Conservation (phyloP, 2,329 filamentous ascomycete genomes). For the Neofusicoccum sp. region DNA sequence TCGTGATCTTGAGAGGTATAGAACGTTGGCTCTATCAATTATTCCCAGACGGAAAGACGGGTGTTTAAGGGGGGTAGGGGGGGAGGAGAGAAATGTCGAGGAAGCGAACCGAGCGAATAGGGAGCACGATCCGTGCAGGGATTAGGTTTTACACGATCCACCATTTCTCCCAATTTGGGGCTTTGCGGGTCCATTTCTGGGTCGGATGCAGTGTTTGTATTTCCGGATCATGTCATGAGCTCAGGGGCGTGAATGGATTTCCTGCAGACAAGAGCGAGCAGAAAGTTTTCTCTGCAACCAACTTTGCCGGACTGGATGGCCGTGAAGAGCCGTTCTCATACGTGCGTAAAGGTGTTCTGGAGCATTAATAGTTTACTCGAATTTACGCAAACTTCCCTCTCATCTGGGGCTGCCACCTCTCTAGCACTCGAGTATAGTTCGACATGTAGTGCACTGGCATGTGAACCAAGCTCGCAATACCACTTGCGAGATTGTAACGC, state of each 20-base stretch:
- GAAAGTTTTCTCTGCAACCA: no score
- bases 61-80: slow-evolving; percentile 1
- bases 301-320: no score
- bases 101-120: slow-evolving; percentile 8
- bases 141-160: not conserved
- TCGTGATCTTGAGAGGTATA: not conserved
- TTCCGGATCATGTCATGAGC: not conserved
- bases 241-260: not conserved
- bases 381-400: no score
- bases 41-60: not conserved
- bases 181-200: slow-evolving; percentile 4
- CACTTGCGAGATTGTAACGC: no score
- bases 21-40: not conserved
- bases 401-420: no score
- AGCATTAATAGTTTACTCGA: no score
- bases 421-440: no score
- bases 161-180: not conserved
- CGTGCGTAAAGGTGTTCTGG: no score
- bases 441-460: no score
- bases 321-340: no score
- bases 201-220: not conserved
- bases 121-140: not conserved
- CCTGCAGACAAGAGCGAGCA: no score
- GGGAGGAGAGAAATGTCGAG: not conserved
- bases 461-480: no score